phyloP scores from a whole-genome alignment of 1,284 basidiomycete species.

The Sphaerobolus stellatus region DNA sequence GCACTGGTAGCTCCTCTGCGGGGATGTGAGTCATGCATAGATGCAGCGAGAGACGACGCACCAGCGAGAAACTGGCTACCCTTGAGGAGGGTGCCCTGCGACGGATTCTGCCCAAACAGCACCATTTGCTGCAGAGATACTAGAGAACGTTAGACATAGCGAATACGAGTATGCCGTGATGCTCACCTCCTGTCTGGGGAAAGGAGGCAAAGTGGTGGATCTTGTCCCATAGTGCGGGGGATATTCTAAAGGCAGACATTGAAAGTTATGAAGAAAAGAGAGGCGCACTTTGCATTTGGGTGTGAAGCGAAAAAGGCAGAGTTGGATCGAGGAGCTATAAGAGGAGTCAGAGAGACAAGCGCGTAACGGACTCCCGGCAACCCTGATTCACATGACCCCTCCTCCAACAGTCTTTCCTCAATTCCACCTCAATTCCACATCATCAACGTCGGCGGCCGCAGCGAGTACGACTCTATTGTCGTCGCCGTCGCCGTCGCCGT shows the following conservation, averaged over 20 bases:
- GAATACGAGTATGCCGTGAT: neutral
- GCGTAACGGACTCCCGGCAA: too few species aligned
- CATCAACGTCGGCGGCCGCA: too few species aligned
- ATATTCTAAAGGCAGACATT: slow-evolving; percentile 59
- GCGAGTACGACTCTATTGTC: too few species aligned
- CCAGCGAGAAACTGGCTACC: slow-evolving; percentile 83
- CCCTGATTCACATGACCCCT: too few species aligned
- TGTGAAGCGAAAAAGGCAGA: neutral
- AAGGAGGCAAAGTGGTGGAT: slow-evolving; percentile 94
- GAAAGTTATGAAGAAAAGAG: slow-evolving; percentile 1
- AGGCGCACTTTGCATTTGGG: slow-evolving; percentile 2
- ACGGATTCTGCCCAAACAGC: slow-evolving; percentile 82
- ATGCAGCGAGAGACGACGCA: slow-evolving; percentile 28
- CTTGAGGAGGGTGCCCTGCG: slow-evolving; percentile 83
- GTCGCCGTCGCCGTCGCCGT: too few species aligned
- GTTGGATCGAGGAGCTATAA: neutral
- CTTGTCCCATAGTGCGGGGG: slow-evolving; percentile 83
- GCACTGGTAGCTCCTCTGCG: slow-evolving; percentile 87
- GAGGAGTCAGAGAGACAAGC: neutral
- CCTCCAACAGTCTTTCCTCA: too few species aligned
- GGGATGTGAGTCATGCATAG: neutral
- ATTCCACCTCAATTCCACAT: too few species aligned
- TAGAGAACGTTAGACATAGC: slow-evolving; percentile 31
- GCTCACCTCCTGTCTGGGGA: slow-evolving; percentile 84
- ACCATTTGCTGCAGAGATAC: slow-evolving; percentile 94